Conservation (phyloP, 768 basidiomycete genomes). For the Lactarius pseudohatsudake region DNA sequence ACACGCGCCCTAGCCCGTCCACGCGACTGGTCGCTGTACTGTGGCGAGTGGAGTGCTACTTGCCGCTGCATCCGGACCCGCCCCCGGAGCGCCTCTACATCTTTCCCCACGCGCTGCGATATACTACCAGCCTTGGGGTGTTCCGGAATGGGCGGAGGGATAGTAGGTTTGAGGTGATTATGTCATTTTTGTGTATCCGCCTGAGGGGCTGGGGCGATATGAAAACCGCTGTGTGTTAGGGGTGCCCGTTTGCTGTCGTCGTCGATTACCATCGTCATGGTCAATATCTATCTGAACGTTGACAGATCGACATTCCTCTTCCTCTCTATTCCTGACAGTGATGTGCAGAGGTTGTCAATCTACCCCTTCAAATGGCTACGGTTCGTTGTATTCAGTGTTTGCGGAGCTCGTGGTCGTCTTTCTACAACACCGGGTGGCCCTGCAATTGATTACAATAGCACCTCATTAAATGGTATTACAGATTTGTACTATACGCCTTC, state of each 20-base stretch:
- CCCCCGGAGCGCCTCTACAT: too few relatives aligned
- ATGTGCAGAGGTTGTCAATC: not conserved
- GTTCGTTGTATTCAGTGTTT: slow-evolving; percentile 2
- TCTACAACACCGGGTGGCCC: not conserved
- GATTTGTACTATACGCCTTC: not conserved
- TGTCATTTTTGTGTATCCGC: too few relatives aligned
- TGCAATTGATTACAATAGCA: not conserved
- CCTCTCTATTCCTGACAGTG: not conserved
- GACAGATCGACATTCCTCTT: not conserved
- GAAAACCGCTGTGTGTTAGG: too few relatives aligned
- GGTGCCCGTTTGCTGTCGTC: too few relatives aligned
- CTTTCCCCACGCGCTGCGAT: too few relatives aligned
- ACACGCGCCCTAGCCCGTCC: slow-evolving; percentile 65
- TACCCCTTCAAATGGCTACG: not conserved
- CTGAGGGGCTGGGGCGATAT: too few relatives aligned
- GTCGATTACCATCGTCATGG: too few relatives aligned
- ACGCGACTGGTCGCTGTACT: slow-evolving; percentile 77
- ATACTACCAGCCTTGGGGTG: too few relatives aligned
- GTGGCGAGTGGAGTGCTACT: too few relatives aligned
- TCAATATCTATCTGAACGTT: not conserved
- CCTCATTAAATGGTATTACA: not conserved
- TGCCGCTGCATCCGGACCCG: too few relatives aligned
- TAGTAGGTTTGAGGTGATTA: too few relatives aligned
- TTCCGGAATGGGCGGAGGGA: too few relatives aligned
- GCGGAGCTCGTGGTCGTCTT: not conserved